A percentile compares a stretch with the other conserved stretches of the same genome.
Conservation (phyloP, 129 eudicot species). For the Apium graveolens region DNA sequence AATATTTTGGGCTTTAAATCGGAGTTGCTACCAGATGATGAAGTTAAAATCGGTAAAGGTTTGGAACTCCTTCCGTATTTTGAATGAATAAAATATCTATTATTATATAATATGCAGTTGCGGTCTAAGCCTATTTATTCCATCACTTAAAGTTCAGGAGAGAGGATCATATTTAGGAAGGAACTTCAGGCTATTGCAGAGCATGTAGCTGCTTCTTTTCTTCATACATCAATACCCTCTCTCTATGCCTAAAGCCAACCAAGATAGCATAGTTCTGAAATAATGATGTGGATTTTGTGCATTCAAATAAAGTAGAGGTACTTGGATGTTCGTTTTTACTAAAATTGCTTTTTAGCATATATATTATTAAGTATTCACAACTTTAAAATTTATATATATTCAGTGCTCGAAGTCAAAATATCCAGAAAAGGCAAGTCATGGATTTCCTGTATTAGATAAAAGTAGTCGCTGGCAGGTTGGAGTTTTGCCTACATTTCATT, state of each 20-base stretch:
- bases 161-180: slow-evolving; percentile 74
- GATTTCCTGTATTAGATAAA: slow-evolving; percentile 69
- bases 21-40: slow-evolving; percentile 32
- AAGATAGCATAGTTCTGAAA: slow-evolving; percentile 31
- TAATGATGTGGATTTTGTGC: slow-evolving; percentile 28
- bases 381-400: neutral
- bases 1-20: slow-evolving; percentile 15
- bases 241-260: slow-evolving; percentile 25
- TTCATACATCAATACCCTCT: slow-evolving; percentile 52
- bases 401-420: slow-evolving; percentile 48
- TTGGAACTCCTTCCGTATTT: slow-evolving; percentile 1
- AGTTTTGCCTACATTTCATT: neutral
- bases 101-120: no score
- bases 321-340: slow-evolving; percentile 6
- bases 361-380: slow-evolving; percentile 6
- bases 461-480: slow-evolving; percentile 80
- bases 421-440: slow-evolving; percentile 56
- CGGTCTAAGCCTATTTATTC: slow-evolving; percentile 1
- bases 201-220: slow-evolving; percentile 88
- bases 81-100: neutral
- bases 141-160: slow-evolving; percentile 54
- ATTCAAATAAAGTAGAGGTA: slow-evolving; percentile 48
- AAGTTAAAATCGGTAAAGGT: slow-evolving; percentile 47
- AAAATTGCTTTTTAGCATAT: neutral
- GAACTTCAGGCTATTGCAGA: slow-evolving; percentile 97